phyloP scores from a whole-genome alignment of 2,329 filamentous ascomycete genomes.

The Didymella arachidicola region DNA sequence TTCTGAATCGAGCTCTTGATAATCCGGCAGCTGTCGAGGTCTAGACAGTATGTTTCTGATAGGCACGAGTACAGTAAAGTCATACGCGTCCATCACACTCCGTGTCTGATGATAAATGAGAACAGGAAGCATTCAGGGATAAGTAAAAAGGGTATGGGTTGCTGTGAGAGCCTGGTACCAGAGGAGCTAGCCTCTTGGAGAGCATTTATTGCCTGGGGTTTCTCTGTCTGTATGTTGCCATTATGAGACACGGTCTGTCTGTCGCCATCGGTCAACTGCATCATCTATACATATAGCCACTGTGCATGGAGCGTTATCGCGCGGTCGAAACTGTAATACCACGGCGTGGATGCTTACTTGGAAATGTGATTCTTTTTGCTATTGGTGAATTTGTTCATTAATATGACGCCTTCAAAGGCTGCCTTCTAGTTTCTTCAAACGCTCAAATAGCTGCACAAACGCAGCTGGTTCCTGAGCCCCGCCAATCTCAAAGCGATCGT shows the following conservation, averaged over 20 bases:
- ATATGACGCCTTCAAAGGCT: conserved; percentile 14
- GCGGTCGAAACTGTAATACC: not conserved
- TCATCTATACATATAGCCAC: not conserved
- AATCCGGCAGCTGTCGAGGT: not conserved
- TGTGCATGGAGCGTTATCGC: not conserved
- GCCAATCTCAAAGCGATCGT: conserved; percentile 70
- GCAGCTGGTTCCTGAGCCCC: conserved; percentile 75
- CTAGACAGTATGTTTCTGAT: not conserved
- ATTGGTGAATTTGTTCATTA: not conserved
- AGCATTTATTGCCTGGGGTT: not conserved
- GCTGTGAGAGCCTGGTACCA: too few relatives aligned
- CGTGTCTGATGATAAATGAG: not conserved
- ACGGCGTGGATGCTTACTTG: not conserved
- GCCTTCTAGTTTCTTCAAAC: conserved; percentile 60
- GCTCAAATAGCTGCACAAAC: conserved; percentile 72
- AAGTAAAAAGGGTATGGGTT: not conserved
- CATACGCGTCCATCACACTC: not conserved
- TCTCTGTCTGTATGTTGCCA: too few relatives aligned
- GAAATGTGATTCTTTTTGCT: not conserved
- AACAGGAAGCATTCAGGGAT: not conserved
- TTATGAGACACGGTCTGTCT: not conserved
- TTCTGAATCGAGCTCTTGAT: not conserved
- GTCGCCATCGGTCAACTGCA: not conserved
- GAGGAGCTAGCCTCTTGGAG: not conserved
- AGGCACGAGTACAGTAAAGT: not conserved